Base-by-base conservation (phyloP, 1,284 basidiomycete genomes). In the Sporisorium sorghi region DNA sequence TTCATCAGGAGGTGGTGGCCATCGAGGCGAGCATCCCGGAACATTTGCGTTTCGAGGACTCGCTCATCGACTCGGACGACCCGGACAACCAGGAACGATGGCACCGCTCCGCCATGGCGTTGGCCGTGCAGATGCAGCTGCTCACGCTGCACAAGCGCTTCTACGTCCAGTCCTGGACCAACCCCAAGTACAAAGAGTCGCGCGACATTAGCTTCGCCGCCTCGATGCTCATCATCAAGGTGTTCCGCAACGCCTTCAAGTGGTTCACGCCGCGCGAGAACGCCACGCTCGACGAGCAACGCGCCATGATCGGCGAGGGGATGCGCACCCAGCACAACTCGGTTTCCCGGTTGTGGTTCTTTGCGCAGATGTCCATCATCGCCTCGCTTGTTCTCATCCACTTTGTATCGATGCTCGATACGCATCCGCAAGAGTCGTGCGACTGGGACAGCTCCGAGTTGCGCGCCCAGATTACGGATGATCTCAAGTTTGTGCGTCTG, bases 131-230 rank as follows among this genome's bases (percentile, higher is more conserved):
- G 46, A 74, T 57, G 57, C 57, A 56, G 50, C 50, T 55, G 49
- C 58, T 67, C 12, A 63, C 53, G 30, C 59, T 81, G 39, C 80
- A 81, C 65, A 78, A 80, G 47, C 74, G 64, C n/a, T 81, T 72
- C 62, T 81, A 81, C 58, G 72, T 81, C 19, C 78, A 77, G 46
- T 77, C 78, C 17, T 81, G 80, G 80, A 67, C 73, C 19, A 69
- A 78, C 32, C 58, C 69, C 12, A 62, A 50, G 32, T 80, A 78
- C 63, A 71, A 66, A 33, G 63, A 74, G 30, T 81, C 80, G 21
- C 63, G 78, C 17, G 78, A 80, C 37, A 76, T 79, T 21, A 79
- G 78, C 58, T 81, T 76, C 42, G 46, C 64, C 15, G 64, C 68
- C 3, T 77, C 80, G 1, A 67, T 76, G 58, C 64, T 61, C 43